Evolutionary conservation across 371 early-diverging fungal genomes (phyloP), one percentile per base, ranked within the genome.

Genomic region (Mortierella sp.): DNA sequence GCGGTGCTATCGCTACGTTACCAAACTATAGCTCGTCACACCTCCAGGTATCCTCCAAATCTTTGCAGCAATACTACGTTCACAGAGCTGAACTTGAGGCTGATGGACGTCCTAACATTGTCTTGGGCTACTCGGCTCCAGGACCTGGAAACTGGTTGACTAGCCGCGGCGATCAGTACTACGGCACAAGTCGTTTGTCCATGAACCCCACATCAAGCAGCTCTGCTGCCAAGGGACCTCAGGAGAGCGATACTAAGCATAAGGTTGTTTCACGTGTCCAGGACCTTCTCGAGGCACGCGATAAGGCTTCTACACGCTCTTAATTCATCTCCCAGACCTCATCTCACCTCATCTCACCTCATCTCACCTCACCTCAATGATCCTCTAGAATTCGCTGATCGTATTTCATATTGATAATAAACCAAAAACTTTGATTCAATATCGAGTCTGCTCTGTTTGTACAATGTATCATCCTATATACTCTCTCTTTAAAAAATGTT

Each of bases 1-100:
- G 87, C 28, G 95, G 95, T 64, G 83, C 93, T 16, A 86, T 93
- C 20, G 94, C 91, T n/a, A 72, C 78, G 26, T 72, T 94, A 58
- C 89, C 89, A 9, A 66, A 75, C 22, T 64, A 67, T 32, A 66
- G 72, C 39, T 59, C 83, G 30, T 71, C 87, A 18, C 78, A 84
- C 71, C 59, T 77, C 59, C 77, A 84, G 72, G 84, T 76, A 60
- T 37, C 57, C 39, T 59, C 81, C 28, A 75, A 68, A 51, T 72
- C 75, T 35, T 77, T 93, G 62, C 90, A 89, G 64, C 85, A 85
- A 3, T 93, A 92, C 86, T 93, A 91, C 64, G 91, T 94, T 18
- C 80, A 86, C 62, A 84, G 83, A 47, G 93, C 92, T 14, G 84
- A 85, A 52, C 85, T 93, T 62, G 89, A 92, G 68, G 79, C 72